Evolutionary conservation across 805 yeast genomes (phyloP), one percentile per base, ranked within the genome.

Genomic region (Cyberlindnera mycetangii): DNA sequence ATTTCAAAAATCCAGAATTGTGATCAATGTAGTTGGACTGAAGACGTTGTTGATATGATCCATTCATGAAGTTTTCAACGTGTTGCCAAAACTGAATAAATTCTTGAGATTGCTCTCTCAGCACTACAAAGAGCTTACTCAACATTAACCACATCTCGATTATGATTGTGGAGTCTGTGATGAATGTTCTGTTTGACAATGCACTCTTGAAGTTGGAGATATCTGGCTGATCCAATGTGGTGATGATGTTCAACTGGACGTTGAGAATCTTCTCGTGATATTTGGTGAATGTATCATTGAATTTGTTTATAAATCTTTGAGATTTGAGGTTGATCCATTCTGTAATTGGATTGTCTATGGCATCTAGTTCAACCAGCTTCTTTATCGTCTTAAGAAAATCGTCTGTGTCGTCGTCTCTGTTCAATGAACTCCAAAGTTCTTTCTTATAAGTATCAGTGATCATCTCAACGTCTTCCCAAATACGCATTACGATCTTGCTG

Each of bases 331-430:
- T 66, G 22, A 85, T 71, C 80, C 89, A 85, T 42, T 74, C 78
- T 18, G 71, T 59, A 6, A 84, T 76, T 5, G 92, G 92, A 57
- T 79, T 83, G 44, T 78, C 81, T 37, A 69, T 73, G 2, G 76
- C 72, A n/a, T 81, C 84, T 27, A 85, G 65, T 49, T 83, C 87
- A 36, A 81, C 61, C 27, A 85, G 65, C 51, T 75, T 76, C n/a
- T 74, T 69, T 19, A 83, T 74, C 11, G 72, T 56, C 10, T 69
- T 66, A 17, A 75, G 54, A 47, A 75, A 72, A n/a, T 50, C 54
- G 14, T 52, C 54, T 18, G 41, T 44, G 16, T 40, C 35, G 11
- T 42, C 53, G 19, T 49, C 51, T 11, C 45, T 47, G 19, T 43
- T 49, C 36, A 85, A 66, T 35, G 66, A 64, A 15, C 68, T 65